phyloP scores from a whole-genome alignment of 2,329 filamentous ascomycete genomes.

The Fusarium sp. region DNA sequence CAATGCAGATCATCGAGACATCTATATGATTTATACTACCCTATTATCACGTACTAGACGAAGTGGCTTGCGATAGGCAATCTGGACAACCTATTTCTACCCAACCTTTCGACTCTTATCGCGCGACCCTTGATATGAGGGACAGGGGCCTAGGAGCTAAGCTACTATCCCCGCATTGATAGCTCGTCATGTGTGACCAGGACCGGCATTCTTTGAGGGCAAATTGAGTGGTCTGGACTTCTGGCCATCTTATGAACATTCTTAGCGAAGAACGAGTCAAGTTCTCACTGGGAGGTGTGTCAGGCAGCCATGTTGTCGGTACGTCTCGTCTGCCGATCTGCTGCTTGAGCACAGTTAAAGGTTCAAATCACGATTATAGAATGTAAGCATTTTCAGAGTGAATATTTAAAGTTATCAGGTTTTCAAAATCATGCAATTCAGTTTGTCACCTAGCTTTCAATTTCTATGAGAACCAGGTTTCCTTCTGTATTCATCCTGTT shows the following conservation, averaged over 20 bases:
- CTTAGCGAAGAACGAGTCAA: not conserved
- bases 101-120: constrained; percentile 2
- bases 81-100: not conserved
- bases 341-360: not conserved
- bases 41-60: not conserved
- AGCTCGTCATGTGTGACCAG: not conserved
- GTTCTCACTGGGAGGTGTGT: not conserved
- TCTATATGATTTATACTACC: not conserved
- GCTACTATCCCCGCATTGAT: not conserved
- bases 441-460: not conserved
- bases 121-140: not conserved
- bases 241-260: not conserved
- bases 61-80: not conserved
- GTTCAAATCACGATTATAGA: not conserved
- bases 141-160: not conserved
- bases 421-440: not conserved
- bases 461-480: rapidly evolving
- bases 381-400: too few species aligned
- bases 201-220: not conserved
- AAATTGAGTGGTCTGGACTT: not conserved
- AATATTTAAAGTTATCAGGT: rapidly evolving
- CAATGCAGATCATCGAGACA: not conserved
- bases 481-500: not conserved
- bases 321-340: not conserved
- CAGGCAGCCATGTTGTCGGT: not conserved